A percentile compares a stretch with the other conserved stretches of the same genome.
Conservation (phyloP, 257 asterid species). For the Plantago elongata region DNA sequence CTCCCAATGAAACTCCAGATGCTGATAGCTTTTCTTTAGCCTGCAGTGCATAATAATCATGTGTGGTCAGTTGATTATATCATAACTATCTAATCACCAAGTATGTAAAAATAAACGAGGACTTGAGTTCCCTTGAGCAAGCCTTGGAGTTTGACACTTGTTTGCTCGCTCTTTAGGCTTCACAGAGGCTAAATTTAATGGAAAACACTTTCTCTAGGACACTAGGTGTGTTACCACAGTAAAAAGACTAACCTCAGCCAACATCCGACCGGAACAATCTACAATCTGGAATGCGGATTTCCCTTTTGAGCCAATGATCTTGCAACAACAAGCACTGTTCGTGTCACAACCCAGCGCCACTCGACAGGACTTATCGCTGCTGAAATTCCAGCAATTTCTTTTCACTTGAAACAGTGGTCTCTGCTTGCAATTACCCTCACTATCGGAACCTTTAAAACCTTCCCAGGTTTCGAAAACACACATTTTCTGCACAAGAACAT, state of each 20-base stretch:
- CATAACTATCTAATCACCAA: no score
- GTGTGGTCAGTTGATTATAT: no score
- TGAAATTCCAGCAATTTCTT: constrained; percentile 17
- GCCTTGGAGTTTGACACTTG: no score
- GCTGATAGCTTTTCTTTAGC: constrained; percentile 40
- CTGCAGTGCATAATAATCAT: constrained; percentile 21
- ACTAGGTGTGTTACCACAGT: no score
- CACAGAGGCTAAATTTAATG: no score
- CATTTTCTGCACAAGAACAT: constrained; percentile 21
- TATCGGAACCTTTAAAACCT: constrained; percentile 25
- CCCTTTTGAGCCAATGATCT: constrained; percentile 27
- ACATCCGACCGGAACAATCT: constrained; percentile 22
- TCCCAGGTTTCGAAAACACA: constrained; percentile 32
- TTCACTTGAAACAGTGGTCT: constrained; percentile 36
- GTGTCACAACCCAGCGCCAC: constrained; percentile 25
- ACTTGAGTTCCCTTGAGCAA: no score
- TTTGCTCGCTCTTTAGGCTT: no score
- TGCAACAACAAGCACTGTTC: constrained; percentile 16
- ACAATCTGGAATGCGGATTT: constrained; percentile 32
- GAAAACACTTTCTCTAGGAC: no score
- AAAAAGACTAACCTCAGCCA: constrained; percentile 42
- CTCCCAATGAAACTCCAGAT: constrained; percentile 47
- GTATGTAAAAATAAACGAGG: no score
- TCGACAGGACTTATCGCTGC: constrained; percentile 20
- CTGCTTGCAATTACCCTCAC: constrained; percentile 19